Conservation (phyloP, 2,329 filamentous ascomycete species). For the Rutstroemia sp. region DNA sequence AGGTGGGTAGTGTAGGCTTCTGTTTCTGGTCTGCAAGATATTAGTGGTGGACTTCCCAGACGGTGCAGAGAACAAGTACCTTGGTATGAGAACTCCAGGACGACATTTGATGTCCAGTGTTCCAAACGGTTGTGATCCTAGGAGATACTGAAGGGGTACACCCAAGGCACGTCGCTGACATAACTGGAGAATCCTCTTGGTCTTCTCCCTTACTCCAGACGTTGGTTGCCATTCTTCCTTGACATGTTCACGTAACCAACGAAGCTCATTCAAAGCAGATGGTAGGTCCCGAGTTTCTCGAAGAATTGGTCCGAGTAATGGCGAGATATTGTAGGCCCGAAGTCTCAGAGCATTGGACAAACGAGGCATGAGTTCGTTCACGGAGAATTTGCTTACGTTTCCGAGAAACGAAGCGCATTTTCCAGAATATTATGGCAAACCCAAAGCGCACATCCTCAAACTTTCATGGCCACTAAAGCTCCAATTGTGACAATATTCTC, state of each 20-base stretch:
- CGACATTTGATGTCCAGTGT: constrained; percentile 69
- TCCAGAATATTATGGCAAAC: too few species aligned
- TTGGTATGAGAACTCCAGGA: constrained; percentile 77
- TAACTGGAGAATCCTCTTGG: constrained; percentile 31
- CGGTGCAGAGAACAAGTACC: constrained; percentile 35
- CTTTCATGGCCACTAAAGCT: too few species aligned
- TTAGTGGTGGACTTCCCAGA: neutral
- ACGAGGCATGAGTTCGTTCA: constrained; percentile 46
- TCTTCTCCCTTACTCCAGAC: constrained; percentile 12
- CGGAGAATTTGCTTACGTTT: too few species aligned
- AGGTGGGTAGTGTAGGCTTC: constrained; percentile 59
- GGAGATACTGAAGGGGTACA: constrained; percentile 79
- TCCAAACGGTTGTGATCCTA: constrained; percentile 86
- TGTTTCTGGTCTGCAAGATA: constrained; percentile 51
- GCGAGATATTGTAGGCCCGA: constrained; percentile 45
- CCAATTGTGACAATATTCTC: too few species aligned
- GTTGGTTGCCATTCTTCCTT: constrained; percentile 17
- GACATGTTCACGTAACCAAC: constrained; percentile 63
- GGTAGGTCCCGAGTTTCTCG: constrained; percentile 53
- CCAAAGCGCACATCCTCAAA: too few species aligned
- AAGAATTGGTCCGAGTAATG: constrained; percentile 53
- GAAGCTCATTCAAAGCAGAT: constrained; percentile 61
- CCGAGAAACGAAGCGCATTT: too few species aligned
- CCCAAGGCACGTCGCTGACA: constrained; percentile 49
- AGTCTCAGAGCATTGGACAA: constrained; percentile 50